phyloP scores from a whole-genome alignment of 805 yeast genomes.

The Starmerella powellii region DNA sequence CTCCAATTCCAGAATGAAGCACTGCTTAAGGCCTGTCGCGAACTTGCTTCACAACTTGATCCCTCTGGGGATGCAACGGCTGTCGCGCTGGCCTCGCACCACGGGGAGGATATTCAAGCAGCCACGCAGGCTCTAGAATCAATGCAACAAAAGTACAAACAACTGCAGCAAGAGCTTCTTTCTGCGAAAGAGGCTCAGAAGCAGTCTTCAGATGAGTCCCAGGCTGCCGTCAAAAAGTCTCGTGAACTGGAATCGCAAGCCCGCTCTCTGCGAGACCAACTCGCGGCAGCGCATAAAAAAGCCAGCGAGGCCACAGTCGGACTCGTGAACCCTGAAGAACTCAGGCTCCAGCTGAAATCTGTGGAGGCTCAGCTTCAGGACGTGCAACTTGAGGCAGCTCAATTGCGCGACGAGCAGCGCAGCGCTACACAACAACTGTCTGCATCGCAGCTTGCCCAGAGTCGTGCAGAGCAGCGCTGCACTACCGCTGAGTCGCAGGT shows the following conservation, averaged over 20 bases:
- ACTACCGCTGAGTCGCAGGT: background rate
- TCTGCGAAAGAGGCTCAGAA: background rate
- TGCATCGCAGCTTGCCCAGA: background rate
- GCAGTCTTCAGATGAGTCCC: background rate
- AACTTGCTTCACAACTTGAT: conserved; percentile 44
- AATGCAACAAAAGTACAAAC: conserved; percentile 21
- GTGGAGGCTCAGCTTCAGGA: conserved; percentile 25
- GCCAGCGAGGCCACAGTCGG: conserved; percentile 1
- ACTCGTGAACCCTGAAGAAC: background rate
- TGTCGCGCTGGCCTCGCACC: conserved; percentile 14
- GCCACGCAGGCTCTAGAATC: conserved; percentile 28
- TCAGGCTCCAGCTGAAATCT: conserved; percentile 20
- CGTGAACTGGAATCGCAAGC: background rate
- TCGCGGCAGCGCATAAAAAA: background rate
- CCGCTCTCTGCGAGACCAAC: background rate
- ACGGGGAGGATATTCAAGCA: conserved; percentile 27
- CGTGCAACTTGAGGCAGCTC: conserved; percentile 27
- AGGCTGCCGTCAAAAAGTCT: background rate
- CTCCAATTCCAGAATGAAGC: conserved; percentile 66
- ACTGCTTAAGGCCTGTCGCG: conserved; percentile 54
- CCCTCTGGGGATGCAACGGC: conserved; percentile 9
- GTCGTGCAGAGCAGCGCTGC: conserved; percentile 6
- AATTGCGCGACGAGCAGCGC: conserved; percentile 22
- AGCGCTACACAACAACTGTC: background rate
- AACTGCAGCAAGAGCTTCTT: conserved; percentile 2